phyloP scores from a whole-genome alignment of 1,284 basidiomycete species.

The Amylostereum areolatum region DNA sequence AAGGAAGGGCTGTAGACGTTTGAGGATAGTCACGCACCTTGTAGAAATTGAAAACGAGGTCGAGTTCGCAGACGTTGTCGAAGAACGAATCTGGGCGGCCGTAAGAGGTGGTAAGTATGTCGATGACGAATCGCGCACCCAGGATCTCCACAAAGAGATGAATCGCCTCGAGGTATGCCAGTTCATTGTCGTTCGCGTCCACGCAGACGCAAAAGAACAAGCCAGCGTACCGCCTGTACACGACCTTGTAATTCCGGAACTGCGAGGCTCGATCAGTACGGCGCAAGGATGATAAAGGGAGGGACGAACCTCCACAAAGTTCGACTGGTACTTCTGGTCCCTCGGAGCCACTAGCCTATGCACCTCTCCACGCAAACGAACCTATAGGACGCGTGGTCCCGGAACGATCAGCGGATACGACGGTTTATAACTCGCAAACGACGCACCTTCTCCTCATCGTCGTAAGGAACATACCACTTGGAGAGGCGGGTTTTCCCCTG shows the following conservation, averaged over 20 bases:
- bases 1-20: no score
- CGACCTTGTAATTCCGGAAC: constrained; percentile 95
- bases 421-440: not conserved
- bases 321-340: constrained; percentile 98
- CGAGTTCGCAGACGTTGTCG: constrained; percentile 95
- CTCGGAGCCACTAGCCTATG: constrained; percentile 93
- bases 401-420: not conserved
- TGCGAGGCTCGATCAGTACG: constrained; percentile 23
- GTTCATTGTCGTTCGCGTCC: constrained; percentile 96
- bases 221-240: constrained; percentile 94
- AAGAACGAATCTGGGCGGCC: constrained; percentile 84
- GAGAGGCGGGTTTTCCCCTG: constrained; percentile 96
- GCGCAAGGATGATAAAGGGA: not conserved
- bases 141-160: constrained; percentile 99
- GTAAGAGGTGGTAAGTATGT: not conserved
- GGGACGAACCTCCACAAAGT: constrained; percentile 88
- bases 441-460: constrained; percentile 90
- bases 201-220: constrained; percentile 98
- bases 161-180: constrained; percentile 95
- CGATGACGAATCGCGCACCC: constrained; percentile 46
- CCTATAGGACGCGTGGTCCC: constrained; percentile 40
- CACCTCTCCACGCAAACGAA: constrained; percentile 90
- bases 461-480: constrained; percentile 96
- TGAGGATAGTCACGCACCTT: constrained; percentile 49
- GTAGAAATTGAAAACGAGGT: constrained; percentile 99